Base-by-base conservation (phyloP, 345 rosid species). In the Alliaria petiolata region DNA sequence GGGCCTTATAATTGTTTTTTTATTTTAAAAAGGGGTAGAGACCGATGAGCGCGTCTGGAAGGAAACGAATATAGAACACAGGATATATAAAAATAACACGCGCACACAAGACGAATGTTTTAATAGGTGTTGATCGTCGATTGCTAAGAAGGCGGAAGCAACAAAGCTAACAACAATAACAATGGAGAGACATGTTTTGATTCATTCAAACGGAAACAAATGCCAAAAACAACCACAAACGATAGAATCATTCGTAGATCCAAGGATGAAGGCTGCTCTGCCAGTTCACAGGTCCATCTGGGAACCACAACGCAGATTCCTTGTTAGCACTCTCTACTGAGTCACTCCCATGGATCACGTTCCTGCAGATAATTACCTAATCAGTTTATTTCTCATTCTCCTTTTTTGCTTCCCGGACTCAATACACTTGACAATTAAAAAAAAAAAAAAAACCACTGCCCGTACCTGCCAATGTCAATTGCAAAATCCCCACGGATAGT, bases 401-500 rank as follows among this genome's bases (percentile, higher is more conserved):
- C 7, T 40, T 5, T 39, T 13, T 42, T 5, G 6, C 6, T 42
- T n/a, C 10, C n/a, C 4, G 10, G 11, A 44, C 20, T 7, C 11
- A 16, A 42, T 42, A n/a, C 17, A 42, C 5, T 5, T n/a, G 13
- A 46, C 26, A 17, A 9, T 3, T 8, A n/a, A n/a, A 8, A 19
- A 46, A 46, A 16, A 19, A 8, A 3, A 8, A 46, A 14, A 43
- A 43, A 15, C 42, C 30, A n/a, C n/a, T n/a, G 50, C 50, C 16
- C 11, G 16, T 45, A 45, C 52, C 52, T 89, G 84, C 97, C 97
- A 67, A 87, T 86, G 33, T 87, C 91, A 72, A 91, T 83, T 1
- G 97, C 91, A 31, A 80, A 86, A 69, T 89, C 95, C 81, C 83
- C 99, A 56, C 99, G 95, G 76, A 95, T 95, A 33, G 99, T 95